These are phyloP conservation scores for Colletotrichum echinochloae DNA, from an alignment of 2,329 filamentous ascomycete genomes.

Conservation along the genomic window DNA sequence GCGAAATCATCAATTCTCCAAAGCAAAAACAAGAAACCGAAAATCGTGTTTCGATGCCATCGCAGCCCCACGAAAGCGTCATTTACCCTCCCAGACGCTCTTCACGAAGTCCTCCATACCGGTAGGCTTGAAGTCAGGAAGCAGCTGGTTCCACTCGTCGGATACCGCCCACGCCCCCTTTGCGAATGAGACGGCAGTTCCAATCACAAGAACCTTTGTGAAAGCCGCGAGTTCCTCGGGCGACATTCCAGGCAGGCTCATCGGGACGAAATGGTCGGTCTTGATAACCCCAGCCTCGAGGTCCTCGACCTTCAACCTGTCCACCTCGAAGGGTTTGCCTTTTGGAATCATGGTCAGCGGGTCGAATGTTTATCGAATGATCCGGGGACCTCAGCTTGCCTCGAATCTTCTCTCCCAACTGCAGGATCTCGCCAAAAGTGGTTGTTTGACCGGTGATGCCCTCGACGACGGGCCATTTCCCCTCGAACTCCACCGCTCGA, in stretches of 20 bases:
- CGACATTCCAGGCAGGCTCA: constrained; percentile 47
- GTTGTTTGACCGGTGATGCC: constrained; percentile 52
- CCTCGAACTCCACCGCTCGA: constrained; percentile 53
- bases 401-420: constrained; percentile 50
- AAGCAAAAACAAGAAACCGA: background rate
- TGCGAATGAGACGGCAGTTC: constrained; percentile 44
- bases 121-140: constrained; percentile 51
- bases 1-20: background rate
- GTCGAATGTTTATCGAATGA: rapidly evolving
- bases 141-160: constrained; percentile 51
- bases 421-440: constrained; percentile 47
- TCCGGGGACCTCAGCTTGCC: constrained; percentile 44
- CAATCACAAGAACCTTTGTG: constrained; percentile 41
- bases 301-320: constrained; percentile 49
- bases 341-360: background rate
- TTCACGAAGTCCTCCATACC: constrained; percentile 47
- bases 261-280: constrained; percentile 43
- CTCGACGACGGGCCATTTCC: constrained; percentile 55
- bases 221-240: constrained; percentile 45
- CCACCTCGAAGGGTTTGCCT: constrained; percentile 47
- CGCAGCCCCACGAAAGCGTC: background rate
- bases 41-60: background rate
- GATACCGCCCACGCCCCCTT: constrained; percentile 45
- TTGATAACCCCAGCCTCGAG: constrained; percentile 46
- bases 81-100: constrained; percentile 42